Percentiles rank a stretch among this genome's conserved stretches.
phyloP scores from a whole-genome alignment of 306 rosid genomes.

The Clitoria ternatea region DNA sequence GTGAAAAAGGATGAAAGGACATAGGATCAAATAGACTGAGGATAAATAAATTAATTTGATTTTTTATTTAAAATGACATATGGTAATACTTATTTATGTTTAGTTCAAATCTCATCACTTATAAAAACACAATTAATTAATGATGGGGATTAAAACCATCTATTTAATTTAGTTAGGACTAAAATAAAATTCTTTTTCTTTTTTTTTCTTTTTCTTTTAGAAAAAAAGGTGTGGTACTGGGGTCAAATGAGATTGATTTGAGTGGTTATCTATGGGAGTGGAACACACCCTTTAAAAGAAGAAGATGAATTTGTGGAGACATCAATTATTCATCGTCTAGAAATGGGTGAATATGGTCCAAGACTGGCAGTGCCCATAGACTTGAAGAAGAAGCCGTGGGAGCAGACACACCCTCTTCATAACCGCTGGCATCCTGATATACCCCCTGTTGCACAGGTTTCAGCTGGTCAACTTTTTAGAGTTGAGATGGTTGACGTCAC shows the following conservation, averaged over 20 bases:
- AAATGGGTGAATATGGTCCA: constrained; percentile 33
- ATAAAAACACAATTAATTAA: no score
- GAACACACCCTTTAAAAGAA: background rate
- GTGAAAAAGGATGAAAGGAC: no score
- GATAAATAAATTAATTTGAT: no score
- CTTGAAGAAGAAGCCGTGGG: constrained; percentile 45
- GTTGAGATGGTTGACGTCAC: constrained; percentile 48
- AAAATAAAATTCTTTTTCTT: no score
- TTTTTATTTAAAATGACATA: no score
- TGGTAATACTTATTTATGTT: no score
- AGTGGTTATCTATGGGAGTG: background rate
- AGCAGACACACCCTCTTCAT: constrained; percentile 43
- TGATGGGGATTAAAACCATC: no score
- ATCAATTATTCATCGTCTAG: background rate
- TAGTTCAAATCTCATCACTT: no score
- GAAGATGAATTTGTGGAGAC: background rate
- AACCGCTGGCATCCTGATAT: constrained; percentile 53
- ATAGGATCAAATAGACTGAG: no score
- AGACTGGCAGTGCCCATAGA: constrained; percentile 35
- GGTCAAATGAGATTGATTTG: no score
- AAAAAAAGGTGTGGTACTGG: background rate
- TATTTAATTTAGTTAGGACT: no score
- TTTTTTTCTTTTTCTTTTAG: no score
- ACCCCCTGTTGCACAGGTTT: constrained; percentile 39
- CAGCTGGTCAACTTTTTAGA: constrained; percentile 26